A percentile compares a stretch with the other conserved stretches of the same genome.
These are phyloP conservation scores for Nepenthes alata DNA, from an alignment of 179 eudicot genomes.

Conservation along the genomic window DNA sequence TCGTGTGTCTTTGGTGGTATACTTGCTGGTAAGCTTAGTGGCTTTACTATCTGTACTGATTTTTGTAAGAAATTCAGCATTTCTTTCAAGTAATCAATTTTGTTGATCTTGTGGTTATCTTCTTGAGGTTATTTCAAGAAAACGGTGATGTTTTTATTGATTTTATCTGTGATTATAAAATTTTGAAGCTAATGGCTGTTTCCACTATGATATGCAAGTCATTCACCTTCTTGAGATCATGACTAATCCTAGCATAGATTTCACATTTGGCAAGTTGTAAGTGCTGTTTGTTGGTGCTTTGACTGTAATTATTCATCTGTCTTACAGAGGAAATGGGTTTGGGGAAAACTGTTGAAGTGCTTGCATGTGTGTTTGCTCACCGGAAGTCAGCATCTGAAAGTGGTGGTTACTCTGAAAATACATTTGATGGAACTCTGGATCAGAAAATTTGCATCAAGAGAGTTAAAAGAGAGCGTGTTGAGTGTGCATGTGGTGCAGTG, in stretches of 20 bases:
- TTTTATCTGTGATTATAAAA: too few species aligned
- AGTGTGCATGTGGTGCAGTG: slow-evolving; percentile 90
- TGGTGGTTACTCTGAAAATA: slow-evolving; percentile 15
- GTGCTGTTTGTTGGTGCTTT: background rate
- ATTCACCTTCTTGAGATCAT: background rate
- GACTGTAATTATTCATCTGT: slow-evolving; percentile 8
- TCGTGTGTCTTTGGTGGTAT: slow-evolving; percentile 81
- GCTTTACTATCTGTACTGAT: background rate
- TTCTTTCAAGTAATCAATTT: background rate
- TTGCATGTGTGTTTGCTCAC: slow-evolving; percentile 80
- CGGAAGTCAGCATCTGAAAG: slow-evolving; percentile 45
- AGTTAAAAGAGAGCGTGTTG: slow-evolving; percentile 84
- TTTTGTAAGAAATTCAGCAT: background rate
- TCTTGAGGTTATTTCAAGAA: too few species aligned
- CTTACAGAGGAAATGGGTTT: slow-evolving; percentile 94
- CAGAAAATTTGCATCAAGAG: slow-evolving; percentile 42
- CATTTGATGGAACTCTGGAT: slow-evolving; percentile 17
- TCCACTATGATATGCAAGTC: background rate
- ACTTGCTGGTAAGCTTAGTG: slow-evolving; percentile 79
- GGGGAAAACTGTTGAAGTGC: slow-evolving; percentile 96
- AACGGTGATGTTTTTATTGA: too few species aligned
- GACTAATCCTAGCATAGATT: too few species aligned
- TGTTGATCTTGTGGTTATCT: background rate
- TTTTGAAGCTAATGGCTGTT: background rate
- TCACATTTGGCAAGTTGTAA: too few species aligned